Conservation (phyloP, 495 filamentous ascomycete genomes). For the Podospora bellae-mahoneyi region DNA sequence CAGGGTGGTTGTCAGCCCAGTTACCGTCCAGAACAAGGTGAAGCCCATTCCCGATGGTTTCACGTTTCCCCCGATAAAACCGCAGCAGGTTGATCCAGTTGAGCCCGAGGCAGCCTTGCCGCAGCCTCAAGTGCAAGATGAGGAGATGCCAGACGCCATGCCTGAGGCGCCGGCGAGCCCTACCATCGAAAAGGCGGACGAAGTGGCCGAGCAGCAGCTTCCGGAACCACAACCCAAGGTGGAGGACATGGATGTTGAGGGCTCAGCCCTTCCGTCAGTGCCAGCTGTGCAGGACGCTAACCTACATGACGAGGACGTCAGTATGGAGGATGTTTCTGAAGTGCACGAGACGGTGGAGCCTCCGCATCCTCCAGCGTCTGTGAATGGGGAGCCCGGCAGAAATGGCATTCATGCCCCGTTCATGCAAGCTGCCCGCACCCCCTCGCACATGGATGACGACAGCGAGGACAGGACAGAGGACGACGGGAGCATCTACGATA, state of each 20-base stretch:
- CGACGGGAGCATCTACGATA: conserved; percentile 54
- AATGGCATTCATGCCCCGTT: conserved; percentile 15
- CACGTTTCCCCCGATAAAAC: conserved; percentile 23
- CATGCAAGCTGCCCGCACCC: conserved; percentile 20
- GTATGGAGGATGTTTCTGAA: conserved; percentile 47
- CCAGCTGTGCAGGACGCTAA: conserved; percentile 30
- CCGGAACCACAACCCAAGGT: conserved; percentile 36
- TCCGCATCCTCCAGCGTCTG: conserved; percentile 49
- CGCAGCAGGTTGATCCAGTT: conserved; percentile 6
- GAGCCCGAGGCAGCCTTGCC: background rate
- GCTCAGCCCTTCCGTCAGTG: conserved; percentile 29
- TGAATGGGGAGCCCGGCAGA: conserved; percentile 1
- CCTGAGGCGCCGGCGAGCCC: conserved; percentile 30
- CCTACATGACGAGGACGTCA: conserved; percentile 28
- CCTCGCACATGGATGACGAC: conserved; percentile 33
- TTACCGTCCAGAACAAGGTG: background rate
- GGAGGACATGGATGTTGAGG: conserved; percentile 41
- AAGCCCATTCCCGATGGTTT: conserved; percentile 24
- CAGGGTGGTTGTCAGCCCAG: conserved; percentile 32
- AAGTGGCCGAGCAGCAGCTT: conserved; percentile 11
- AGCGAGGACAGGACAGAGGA: conserved; percentile 60
- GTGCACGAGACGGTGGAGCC: conserved; percentile 35
- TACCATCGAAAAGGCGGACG: conserved; percentile 32
- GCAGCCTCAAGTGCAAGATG: conserved; percentile 1
- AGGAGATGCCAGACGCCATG: conserved; percentile 17